Base-by-base conservation (phyloP, 2,329 filamentous ascomycete genomes). In the Hypocreales sp. region DNA sequence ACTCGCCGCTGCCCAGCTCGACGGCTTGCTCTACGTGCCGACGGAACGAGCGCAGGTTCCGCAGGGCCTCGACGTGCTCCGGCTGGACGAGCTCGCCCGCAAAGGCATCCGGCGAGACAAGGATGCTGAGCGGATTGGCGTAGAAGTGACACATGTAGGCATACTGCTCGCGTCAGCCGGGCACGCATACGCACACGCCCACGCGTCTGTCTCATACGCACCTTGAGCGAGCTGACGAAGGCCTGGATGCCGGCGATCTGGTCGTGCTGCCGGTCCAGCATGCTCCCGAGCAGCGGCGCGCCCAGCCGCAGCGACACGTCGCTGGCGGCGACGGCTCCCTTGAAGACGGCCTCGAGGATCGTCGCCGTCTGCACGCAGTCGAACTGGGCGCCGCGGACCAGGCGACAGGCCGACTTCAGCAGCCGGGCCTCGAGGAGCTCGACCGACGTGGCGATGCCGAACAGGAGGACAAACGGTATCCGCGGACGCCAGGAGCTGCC, bases 91-190 rank as follows among this genome's bases (percentile, higher is more conserved):
- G 26, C n/a, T 28, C 23, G 15, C 25, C 30, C 10, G 45, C 35
- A 11, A 15, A 14, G 4, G 41, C 37, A 20, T 33, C 38, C 15
- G 34, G 34, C 3, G 54, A 53, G 8, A 73, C 49, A 19, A 87
- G 61, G 4, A 82, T 48, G 34, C 73, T 81, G 4, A 84, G 56
- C 1, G 77, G 70, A 39, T 84, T 87, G 21, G 77, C 78, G 40
- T 82, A 87, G 43, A 81, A 87, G 46, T 84, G 79, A 31, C 76
- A 81, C 80, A 92, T 86, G 44, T 84, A 83, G 1, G 76, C 72
- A 51, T 87, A 90, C 67, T 82, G 46, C 12, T 34, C 13, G 5
- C 7, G 28, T 33, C 24, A 28, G 24, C 26, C 13, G 24, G n/a
- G 14, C 12, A 19, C 16, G 9, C n/a, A n/a, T n/a, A n/a, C n/a